Evolutionary conservation across 208 protist species (phyloP).

Genomic region (Acanthamoeba royreba): DNA sequence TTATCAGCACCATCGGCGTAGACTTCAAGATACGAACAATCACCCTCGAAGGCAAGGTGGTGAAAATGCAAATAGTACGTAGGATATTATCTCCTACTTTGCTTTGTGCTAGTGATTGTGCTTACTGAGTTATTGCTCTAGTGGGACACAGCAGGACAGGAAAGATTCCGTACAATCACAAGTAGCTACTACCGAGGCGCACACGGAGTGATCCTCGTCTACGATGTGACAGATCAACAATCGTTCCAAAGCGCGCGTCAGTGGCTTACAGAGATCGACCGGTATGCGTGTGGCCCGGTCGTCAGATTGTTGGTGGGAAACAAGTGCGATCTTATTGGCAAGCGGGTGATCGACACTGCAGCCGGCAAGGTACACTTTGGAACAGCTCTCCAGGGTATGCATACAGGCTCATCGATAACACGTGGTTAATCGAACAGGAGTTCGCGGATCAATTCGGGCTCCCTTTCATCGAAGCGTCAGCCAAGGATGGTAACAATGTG

Average conservation of each 20-base stretch:
- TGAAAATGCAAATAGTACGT: slow-evolving; percentile 98
- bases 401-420: no score
- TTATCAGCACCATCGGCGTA: slow-evolving; percentile 95
- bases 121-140: no score
- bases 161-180: slow-evolving; percentile 87
- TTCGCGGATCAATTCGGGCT: slow-evolving; percentile 87
- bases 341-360: slow-evolving; percentile 87
- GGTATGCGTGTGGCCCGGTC: slow-evolving; percentile 94
- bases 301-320: slow-evolving; percentile 98
- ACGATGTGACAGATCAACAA: slow-evolving; percentile 93
- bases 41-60: slow-evolving; percentile 93
- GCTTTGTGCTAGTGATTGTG: no score
- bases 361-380: slow-evolving; percentile 85
- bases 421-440: no score
- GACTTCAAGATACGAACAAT: slow-evolving; percentile 96
- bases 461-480: slow-evolving; percentile 96
- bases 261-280: slow-evolving; percentile 95
- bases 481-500: slow-evolving; percentile 95
- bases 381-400: no score
- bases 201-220: slow-evolving; percentile 96
- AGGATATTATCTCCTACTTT: no score
- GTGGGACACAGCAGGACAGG: slow-evolving; percentile 87
- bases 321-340: slow-evolving; percentile 95
- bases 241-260: slow-evolving; percentile 93
- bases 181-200: slow-evolving; percentile 97